Base-by-base conservation (phyloP, 1,284 basidiomycete genomes). In the Fomitopsis pinicola region DNA sequence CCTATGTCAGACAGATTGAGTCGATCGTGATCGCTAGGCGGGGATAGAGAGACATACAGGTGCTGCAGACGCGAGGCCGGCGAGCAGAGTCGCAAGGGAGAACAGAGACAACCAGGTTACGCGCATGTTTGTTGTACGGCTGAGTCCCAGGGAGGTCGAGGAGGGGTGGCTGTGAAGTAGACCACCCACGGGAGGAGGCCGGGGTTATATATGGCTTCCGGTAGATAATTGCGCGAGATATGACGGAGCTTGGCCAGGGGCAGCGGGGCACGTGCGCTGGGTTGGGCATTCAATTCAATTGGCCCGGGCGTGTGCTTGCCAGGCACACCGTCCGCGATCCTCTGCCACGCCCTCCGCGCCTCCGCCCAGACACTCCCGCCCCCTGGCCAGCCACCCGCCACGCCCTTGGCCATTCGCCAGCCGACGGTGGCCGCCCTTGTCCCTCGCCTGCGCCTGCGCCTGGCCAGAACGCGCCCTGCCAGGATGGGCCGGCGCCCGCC, bases 31-130 rank as follows among this genome's bases (percentile, higher is more conserved):
- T 54, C 33, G 35, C 35, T 10, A 28, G 33, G 12, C 1, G 19
- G 52, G 22, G 52, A 38, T 2, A 17, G n/a, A 35, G 35, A 26
- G 19, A 57, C 56, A 22, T 15, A 57, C 56, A 22, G 56, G 55
- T 28, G 66, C 66, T 33, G 72, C 72, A 15, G 63, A 63, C 59
- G 63, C 67, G 50, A 73, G 42, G 55, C 64, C 57, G 36, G 63
- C 62, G 62, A 73, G 63, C 50, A 71, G 35, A 61, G 48, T 50
- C 48, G 68, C 64, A 61, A 72, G 38, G 60, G 68, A 46, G 64
- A 72, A 57, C 57, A 65, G 44, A 55, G 69, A 64, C 62, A 64
- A 63, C 58, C 56, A 63, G 40, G 48, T 42, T 55, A 64, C 48
- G 45, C 68, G 67, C 70, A 70, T 74, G 67, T 15, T 38, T 33